Evolutionary conservation across 2,329 filamentous ascomycete genomes (phyloP).

Genomic region (Aspergillus vadensis): DNA sequence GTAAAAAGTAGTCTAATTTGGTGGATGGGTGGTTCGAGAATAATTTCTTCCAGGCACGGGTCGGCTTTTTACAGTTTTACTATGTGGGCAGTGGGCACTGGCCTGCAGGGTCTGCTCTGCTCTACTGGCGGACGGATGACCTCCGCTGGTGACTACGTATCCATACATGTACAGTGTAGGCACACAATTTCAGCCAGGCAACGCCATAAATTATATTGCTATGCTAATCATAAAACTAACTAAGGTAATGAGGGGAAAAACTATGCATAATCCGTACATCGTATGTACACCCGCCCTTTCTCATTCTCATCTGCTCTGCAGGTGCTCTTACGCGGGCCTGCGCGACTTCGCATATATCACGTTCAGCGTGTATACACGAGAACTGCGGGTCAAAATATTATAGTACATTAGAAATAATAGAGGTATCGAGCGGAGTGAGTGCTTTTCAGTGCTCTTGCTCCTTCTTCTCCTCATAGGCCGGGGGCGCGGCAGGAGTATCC

Average conservation of each 20-base stretch:
- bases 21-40: neutral
- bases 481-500: slow-evolving; percentile 18
- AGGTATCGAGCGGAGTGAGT: neutral
- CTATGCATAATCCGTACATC: slow-evolving; percentile 4
- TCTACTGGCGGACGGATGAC: neutral
- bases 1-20: neutral
- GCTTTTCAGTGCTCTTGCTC: slow-evolving; percentile 4
- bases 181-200: neutral
- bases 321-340: slow-evolving; percentile 9
- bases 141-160: neutral
- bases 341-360: slow-evolving; percentile 11
- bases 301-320: slow-evolving; percentile 1
- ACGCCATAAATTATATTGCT: neutral
- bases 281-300: slow-evolving; percentile 6
- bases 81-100: neutral
- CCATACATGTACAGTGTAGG: too few species aligned
- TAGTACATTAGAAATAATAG: slow-evolving; percentile 6
- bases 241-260: neutral
- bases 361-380: neutral
- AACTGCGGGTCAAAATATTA: slow-evolving; percentile 6
- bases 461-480: slow-evolving; percentile 6
- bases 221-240: neutral
- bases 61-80: neutral
- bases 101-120: neutral
- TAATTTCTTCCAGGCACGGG: neutral